A percentile compares a stretch with the other conserved stretches of the same genome.
These are phyloP conservation scores for Sisymbrium irio DNA, from an alignment of 345 rosid genomes.

Conservation along the genomic window DNA sequence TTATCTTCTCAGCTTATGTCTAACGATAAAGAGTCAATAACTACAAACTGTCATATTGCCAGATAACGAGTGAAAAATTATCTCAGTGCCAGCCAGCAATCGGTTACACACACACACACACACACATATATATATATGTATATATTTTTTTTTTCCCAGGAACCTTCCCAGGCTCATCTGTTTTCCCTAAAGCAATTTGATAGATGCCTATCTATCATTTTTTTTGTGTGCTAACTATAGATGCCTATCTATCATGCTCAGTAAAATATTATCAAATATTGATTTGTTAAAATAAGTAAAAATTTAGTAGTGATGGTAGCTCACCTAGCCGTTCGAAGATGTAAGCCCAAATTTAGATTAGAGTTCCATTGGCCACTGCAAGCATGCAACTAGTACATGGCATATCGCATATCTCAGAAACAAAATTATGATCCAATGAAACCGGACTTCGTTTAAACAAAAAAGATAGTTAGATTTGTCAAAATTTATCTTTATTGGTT, in stretches of 20 bases:
- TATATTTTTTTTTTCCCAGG: too few relatives aligned
- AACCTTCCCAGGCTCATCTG: background rate
- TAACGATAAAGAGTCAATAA: background rate
- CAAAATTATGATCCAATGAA: background rate
- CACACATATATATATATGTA: too few relatives aligned
- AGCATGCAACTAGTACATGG: slow-evolving; percentile 5
- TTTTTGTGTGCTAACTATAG: too few relatives aligned
- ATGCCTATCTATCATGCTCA: background rate
- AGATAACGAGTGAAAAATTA: background rate
- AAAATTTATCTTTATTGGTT: background rate
- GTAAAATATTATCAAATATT: background rate
- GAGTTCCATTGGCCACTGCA: background rate
- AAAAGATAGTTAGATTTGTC: background rate
- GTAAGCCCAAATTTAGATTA: background rate
- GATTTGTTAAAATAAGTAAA: background rate
- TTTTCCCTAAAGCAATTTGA: background rate
- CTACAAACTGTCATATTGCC: background rate
- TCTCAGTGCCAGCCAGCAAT: too few relatives aligned
- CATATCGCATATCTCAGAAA: background rate
- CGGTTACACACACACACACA: too few relatives aligned
- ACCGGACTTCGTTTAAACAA: background rate
- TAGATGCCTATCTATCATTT: background rate
- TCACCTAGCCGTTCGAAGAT: background rate
- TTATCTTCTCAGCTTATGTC: background rate
- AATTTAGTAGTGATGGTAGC: background rate